Conservation (phyloP, 2,329 filamentous ascomycete genomes). For the Sarocladium strictum region DNA sequence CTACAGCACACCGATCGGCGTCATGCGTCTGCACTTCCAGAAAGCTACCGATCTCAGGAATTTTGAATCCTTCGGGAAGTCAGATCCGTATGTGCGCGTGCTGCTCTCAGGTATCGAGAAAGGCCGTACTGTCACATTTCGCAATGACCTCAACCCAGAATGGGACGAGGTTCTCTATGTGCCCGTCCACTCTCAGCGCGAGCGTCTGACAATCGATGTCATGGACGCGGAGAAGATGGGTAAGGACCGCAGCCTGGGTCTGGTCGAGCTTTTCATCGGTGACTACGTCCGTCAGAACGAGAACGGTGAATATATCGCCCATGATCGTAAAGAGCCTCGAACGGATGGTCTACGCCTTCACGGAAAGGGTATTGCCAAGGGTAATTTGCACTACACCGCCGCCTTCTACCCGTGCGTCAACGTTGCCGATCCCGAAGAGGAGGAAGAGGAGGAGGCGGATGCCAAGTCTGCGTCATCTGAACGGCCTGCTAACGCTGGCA, state of each 20-base stretch:
- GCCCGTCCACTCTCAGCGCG: constrained; percentile 76
- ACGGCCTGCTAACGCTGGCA: constrained; percentile 32
- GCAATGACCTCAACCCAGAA: constrained; percentile 90
- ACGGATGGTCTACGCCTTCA: constrained; percentile 68
- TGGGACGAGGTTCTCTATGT: constrained; percentile 96
- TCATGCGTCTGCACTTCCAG: constrained; percentile 90
- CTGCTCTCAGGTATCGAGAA: constrained; percentile 87
- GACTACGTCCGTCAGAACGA: constrained; percentile 78
- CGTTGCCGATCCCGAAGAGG: constrained; percentile 83
- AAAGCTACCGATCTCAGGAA: constrained; percentile 80
- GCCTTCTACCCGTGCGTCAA: constrained; percentile 89
- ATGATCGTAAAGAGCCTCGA: constrained; percentile 67
- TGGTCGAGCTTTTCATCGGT: constrained; percentile 67
- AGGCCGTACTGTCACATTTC: constrained; percentile 87
- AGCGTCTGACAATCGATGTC: constrained; percentile 83
- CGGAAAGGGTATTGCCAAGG: constrained; percentile 69
- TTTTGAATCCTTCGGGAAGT: constrained; percentile 92
- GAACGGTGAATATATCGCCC: constrained; percentile 71
- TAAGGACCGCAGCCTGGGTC: constrained; percentile 82
- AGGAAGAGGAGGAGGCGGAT: constrained; percentile 46
- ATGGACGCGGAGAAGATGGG: constrained; percentile 95
- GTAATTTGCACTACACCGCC: constrained; percentile 72
- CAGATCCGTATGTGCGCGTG: constrained; percentile 88
- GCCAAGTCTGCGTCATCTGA: constrained; percentile 8
- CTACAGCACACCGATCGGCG: constrained; percentile 88